These are phyloP conservation scores for Quercus agrifolia DNA, from an alignment of 306 rosid species.

Conservation along the genomic window DNA sequence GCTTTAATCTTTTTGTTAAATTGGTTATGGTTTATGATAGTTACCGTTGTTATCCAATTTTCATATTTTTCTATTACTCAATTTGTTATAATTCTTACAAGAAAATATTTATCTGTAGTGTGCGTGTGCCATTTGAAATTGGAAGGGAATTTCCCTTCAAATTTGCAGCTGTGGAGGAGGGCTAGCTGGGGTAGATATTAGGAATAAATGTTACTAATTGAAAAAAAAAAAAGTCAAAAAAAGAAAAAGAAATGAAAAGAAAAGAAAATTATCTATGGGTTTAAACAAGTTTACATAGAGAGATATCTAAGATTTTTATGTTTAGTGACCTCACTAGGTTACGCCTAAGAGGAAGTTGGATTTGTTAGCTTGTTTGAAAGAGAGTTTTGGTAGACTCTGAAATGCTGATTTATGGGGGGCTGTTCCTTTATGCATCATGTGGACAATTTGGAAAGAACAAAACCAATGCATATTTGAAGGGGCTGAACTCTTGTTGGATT, in stretches of 20 bases:
- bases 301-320: background rate
- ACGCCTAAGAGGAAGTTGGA: no score
- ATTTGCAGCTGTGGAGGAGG: background rate
- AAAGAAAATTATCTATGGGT: background rate
- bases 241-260: background rate
- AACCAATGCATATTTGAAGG: no score
- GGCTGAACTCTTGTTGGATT: no score
- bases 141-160: background rate
- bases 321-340: background rate
- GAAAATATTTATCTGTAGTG: background rate
- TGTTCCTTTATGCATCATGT: no score
- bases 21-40: slow-evolving; percentile 13
- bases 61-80: background rate
- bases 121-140: background rate
- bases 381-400: no score
- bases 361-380: no score
- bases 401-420: no score
- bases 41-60: slow-evolving; percentile 8
- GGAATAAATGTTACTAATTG: background rate
- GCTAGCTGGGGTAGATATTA: background rate
- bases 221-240: background rate
- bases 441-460: no score
- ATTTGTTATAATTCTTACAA: slow-evolving; percentile 8
- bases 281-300: background rate
- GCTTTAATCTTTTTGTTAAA: background rate